A percentile compares a stretch with the other conserved stretches of the same genome.
These are phyloP conservation scores for Lolium multiflorum DNA, from an alignment of 176 grass and related monocot species.

Conservation along the genomic window DNA sequence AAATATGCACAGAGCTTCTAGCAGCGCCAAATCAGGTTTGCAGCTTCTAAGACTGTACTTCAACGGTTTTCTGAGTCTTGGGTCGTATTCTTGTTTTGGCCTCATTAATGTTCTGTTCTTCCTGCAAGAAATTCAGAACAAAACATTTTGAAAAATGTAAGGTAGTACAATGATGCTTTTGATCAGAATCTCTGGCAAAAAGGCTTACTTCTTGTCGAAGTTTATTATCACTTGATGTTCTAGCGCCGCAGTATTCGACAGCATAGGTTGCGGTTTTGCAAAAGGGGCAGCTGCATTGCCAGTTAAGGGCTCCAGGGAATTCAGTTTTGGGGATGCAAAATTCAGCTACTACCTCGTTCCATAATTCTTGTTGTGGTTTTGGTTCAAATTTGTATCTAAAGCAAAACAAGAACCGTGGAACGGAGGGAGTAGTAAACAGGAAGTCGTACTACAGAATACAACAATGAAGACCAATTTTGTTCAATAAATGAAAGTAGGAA, in stretches of 20 bases:
- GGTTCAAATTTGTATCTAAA: too few relatives aligned
- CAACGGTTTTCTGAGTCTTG: neutral
- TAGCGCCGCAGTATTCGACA: conserved; percentile 60
- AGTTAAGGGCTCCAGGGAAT: conserved; percentile 48
- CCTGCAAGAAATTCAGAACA: conserved; percentile 6
- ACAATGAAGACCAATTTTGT: neutral
- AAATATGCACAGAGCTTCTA: neutral
- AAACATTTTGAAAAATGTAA: neutral
- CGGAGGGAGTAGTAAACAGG: neutral
- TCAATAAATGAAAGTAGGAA: neutral
- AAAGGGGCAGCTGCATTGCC: conserved; percentile 71
- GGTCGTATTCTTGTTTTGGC: neutral
- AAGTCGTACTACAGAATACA: neutral
- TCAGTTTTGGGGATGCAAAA: neutral
- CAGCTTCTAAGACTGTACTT: conserved; percentile 6
- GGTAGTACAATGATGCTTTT: neutral
- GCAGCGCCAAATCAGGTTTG: neutral
- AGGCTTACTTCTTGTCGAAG: conserved; percentile 50
- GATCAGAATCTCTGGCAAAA: conserved; percentile 10
- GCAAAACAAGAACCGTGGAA: too few relatives aligned
- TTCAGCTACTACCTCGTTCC: neutral
- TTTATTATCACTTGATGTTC: conserved; percentile 49
- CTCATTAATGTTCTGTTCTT: neutral
- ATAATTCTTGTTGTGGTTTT: too few relatives aligned
- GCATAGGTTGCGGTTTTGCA: conserved; percentile 68